A percentile compares a stretch with the other conserved stretches of the same genome.
Conservation (phyloP, 2,329 filamentous ascomycete genomes). For the Daldinia sp. region DNA sequence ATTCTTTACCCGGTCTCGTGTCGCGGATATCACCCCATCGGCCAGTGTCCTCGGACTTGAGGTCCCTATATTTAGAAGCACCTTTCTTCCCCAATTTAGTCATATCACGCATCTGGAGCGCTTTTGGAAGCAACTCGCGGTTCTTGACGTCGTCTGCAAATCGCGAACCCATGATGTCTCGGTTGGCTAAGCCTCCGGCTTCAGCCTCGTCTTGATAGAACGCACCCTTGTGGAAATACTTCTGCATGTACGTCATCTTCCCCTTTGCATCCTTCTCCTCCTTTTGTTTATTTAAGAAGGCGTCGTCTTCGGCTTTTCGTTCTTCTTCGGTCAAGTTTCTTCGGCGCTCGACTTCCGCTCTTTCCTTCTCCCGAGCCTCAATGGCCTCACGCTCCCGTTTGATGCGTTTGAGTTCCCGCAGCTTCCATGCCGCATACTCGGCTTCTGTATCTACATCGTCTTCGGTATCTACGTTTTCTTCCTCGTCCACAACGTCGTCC, state of each 20-base stretch:
- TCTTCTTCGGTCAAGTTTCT: constrained; percentile 88
- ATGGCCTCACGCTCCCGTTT: constrained; percentile 87
- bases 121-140: constrained; percentile 84
- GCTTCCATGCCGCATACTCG: constrained; percentile 91
- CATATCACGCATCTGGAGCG: constrained; percentile 92
- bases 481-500: constrained; percentile 77
- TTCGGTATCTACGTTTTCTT: constrained; percentile 84
- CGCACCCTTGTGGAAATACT: constrained; percentile 95
- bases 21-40: constrained; percentile 76
- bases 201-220: constrained; percentile 88
- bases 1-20: constrained; percentile 50
- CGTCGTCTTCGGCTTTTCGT: constrained; percentile 83
- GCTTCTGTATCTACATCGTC: constrained; percentile 87
- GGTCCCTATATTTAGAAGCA: constrained; percentile 86
- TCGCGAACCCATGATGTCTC: constrained; percentile 85
- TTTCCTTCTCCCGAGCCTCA: constrained; percentile 82
- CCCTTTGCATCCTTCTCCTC: constrained; percentile 81
- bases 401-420: constrained; percentile 88
- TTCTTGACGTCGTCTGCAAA: constrained; percentile 87
- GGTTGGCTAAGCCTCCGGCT: constrained; percentile 76
- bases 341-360: constrained; percentile 87
- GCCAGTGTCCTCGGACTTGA: constrained; percentile 90
- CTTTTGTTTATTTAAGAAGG: constrained; percentile 77
- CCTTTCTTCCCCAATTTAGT: constrained; percentile 93
- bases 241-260: constrained; percentile 90